Percentiles rank a stretch among this genome's conserved stretches.
Conservation (phyloP, 177 flowering plant species). For the Vitis hybrid region DNA sequence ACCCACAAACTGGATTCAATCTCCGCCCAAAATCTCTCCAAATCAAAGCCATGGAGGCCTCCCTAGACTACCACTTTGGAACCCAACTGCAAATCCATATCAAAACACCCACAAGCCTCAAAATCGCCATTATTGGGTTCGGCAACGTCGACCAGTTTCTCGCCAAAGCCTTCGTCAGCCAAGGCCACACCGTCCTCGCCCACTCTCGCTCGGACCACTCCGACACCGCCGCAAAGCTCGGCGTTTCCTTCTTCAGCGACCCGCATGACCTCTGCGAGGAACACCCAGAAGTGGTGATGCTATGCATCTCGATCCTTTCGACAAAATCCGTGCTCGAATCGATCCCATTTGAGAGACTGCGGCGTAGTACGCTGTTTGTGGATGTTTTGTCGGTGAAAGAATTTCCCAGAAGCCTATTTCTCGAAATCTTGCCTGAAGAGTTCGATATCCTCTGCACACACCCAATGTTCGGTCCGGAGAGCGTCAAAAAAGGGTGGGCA, state of each 20-base stretch:
- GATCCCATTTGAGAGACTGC: constrained; percentile 52
- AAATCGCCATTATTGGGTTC: constrained; percentile 60
- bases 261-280: constrained; percentile 62
- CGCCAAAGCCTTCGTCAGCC: constrained; percentile 51
- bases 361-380: constrained; percentile 58
- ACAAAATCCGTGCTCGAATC: constrained; percentile 47
- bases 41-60: constrained; percentile 19
- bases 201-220: constrained; percentile 53
- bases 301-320: constrained; percentile 60
- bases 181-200: constrained; percentile 57
- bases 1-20: no score
- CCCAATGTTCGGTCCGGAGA: constrained; percentile 77
- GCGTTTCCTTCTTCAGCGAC: constrained; percentile 43
- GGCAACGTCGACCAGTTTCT: constrained; percentile 72
- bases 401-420: constrained; percentile 47
- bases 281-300: constrained; percentile 64
- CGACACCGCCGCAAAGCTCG: constrained; percentile 37
- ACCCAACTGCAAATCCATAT: constrained; percentile 7
- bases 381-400: constrained; percentile 73
- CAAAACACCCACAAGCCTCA: constrained; percentile 23
- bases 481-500: constrained; percentile 58
- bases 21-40: background rate
- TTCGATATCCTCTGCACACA: constrained; percentile 75
- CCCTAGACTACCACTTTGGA: constrained; percentile 18
- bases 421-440: constrained; percentile 41